Base-by-base conservation (phyloP, 306 rosid species). In the Fagus crenata region DNA sequence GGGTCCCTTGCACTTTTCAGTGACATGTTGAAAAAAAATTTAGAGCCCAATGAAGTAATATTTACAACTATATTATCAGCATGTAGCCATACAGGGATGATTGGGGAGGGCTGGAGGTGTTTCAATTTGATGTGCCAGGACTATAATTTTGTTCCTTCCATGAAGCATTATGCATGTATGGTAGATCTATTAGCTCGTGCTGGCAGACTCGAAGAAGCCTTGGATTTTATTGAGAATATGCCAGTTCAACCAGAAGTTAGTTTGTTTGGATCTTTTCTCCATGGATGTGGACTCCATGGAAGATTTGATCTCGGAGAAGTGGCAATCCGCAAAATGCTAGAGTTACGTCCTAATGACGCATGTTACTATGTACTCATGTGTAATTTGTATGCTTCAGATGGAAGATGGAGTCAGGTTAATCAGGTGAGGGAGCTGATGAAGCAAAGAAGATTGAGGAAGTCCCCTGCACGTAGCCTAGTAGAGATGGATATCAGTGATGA, bases 61-160 rank as follows among this genome's bases (percentile, higher is more conserved):
- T 90, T 93, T 77, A 90, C 91, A 2, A 78, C 89, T 17, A 18
- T 89, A 60, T 72, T 90, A 68, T 86, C 93, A 9, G 90, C 97
- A 17, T 90, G 97, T 81, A 90, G 97, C 84, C 96, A 89, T 74
- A 78, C 93, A 2, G 93, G 97, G 78, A 84, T 87, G 97, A 87
- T 90, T 58, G 87, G 85, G 60, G 91, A 89, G 54, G 97, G 97
- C 8, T 80, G 86, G 73, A 82, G 71, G 82, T 73, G 85, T 77
- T 93, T 93, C 81, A 81, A 81, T 77, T 77, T 87, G 61, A 85
- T 93, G 88, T 81, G 87, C 71, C 64, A 74, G 64, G 84, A 87
- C 75, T 65, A 87, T 69, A 88, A 85, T 67, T 81, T 86, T 59
- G 81, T 80, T 61, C 94, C 97, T 79, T 84, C 89, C 49, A 82